Conservation (phyloP, 1,284 basidiomycete species). For the Fomitopsis palustris region DNA sequence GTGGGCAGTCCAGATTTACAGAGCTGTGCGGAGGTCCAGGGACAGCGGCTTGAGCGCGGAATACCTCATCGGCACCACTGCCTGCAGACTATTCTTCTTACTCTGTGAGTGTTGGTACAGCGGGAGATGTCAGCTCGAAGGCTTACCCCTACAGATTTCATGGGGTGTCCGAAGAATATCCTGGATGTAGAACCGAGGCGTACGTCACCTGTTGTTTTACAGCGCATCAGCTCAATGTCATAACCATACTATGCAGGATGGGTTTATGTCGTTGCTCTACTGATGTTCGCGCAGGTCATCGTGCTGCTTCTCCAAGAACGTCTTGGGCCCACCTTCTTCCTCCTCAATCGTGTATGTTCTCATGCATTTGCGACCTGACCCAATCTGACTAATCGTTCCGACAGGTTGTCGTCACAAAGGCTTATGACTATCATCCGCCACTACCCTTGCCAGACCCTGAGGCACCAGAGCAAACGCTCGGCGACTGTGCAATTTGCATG, state of each 20-base stretch:
- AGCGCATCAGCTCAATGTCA: neutral
- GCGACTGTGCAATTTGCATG: conserved; percentile 91
- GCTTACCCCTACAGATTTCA: conserved; percentile 58
- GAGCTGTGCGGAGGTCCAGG: conserved; percentile 70
- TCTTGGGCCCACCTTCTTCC: conserved; percentile 82
- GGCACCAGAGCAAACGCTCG: conserved; percentile 66
- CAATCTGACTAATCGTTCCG: neutral
- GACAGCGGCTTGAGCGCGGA: conserved; percentile 64
- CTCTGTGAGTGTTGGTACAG: conserved; percentile 55
- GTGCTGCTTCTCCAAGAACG: conserved; percentile 73
- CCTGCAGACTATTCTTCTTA: conserved; percentile 67
- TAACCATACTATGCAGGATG: conserved; percentile 42
- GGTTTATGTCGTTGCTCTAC: conserved; percentile 60
- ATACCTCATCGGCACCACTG: conserved; percentile 78
- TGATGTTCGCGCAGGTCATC: conserved; percentile 62
- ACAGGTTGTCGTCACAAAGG: conserved; percentile 59
- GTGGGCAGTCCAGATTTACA: conserved; percentile 83
- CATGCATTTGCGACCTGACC: conserved; percentile 2
- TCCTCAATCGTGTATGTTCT: conserved; percentile 59
- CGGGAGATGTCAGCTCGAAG: neutral
- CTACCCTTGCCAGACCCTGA: conserved; percentile 71
- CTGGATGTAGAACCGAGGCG: conserved; percentile 72
- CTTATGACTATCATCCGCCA: conserved; percentile 83
- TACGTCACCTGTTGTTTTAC: conserved; percentile 34
- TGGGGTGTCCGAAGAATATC: conserved; percentile 82